Evolutionary conservation across 176 grass and related monocot genomes (phyloP), one percentile per base, ranked within the genome.

Genomic region (Carex scoparia): DNA sequence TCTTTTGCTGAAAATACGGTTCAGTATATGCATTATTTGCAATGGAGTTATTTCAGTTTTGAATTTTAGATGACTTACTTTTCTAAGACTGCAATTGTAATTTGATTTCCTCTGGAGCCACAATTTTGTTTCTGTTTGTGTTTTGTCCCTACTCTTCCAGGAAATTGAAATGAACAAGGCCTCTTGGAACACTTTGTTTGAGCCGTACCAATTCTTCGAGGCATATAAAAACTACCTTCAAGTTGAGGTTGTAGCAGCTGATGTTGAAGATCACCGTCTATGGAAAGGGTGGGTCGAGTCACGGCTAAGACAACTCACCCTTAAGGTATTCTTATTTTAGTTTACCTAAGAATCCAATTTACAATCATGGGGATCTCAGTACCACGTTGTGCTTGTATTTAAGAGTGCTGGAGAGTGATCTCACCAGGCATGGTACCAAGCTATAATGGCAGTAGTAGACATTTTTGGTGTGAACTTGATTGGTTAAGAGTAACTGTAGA

Each of bases 231-330:
- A 99, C 63, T 99, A 99, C 89, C 68, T 99, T 73, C 97, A 95
- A 77, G 93, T 99, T 79, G 97, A 99, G 79, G 90, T 99, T 84
- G 89, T 95, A 0, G 88, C 97, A 0, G 87, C 87, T 30, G 91
- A 95, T 92, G 88, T 75, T 27, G 88, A 86, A 89, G 97, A 99
- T 90, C 97, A 95, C 32, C 88, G 93, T 64, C 83, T 99, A 58
- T 99, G 97, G 97, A 99, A 95, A 72, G 97, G 97, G 61, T 94
- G 97, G 97, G 88, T 99, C 62, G 97, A 99, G 83, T 99, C 97
- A 81, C 79, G 97, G 30, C 82, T 99, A 62, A 92, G 97, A 61
- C 97, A 99, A 77, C 86, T 99, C 28, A 99, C 97, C 32, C 86
- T 95, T 42, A 99, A 95, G 97, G 97, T 94, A 87, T 42, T 63